Evolutionary conservation across 495 filamentous ascomycete genomes (phyloP).

Genomic region (Podospora australis): DNA sequence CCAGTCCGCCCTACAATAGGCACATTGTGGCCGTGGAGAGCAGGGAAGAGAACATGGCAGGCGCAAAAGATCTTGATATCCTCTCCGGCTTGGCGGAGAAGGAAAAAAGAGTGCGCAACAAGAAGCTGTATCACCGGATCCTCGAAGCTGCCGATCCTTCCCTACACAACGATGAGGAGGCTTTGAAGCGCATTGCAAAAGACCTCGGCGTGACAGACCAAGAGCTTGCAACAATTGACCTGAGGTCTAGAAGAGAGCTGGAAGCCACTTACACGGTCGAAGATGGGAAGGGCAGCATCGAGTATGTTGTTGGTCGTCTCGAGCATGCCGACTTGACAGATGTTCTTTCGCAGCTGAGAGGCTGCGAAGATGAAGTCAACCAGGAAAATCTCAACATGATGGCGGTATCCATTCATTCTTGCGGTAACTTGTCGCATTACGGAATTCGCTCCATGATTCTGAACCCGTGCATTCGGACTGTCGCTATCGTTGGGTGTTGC

Average conservation of each 20-base stretch:
- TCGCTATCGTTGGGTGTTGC: constrained; percentile 95
- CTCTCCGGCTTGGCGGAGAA: constrained; percentile 62
- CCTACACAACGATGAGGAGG: constrained; percentile 32
- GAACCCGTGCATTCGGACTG: constrained; percentile 75
- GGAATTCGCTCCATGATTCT: constrained; percentile 77
- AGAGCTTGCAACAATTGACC: constrained; percentile 34
- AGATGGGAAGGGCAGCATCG: constrained; percentile 59
- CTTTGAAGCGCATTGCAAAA: constrained; percentile 32
- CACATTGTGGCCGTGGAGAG: constrained; percentile 89
- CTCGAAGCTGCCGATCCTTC: constrained; percentile 33
- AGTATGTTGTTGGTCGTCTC: constrained; percentile 56
- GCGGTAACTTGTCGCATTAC: constrained; percentile 94
- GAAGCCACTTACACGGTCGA: constrained; percentile 39
- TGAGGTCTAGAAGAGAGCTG: constrained; percentile 40
- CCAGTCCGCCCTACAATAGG: constrained; percentile 75
- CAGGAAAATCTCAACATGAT: constrained; percentile 53
- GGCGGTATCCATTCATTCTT: constrained; percentile 93
- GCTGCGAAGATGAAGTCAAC: constrained; percentile 22
- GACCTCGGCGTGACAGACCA: constrained; percentile 27
- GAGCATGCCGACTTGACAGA: constrained; percentile 54
- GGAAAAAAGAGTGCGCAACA: constrained; percentile 64
- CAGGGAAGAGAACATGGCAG: constrained; percentile 73
- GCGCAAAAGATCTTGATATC: constrained; percentile 76
- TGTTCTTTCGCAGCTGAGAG: constrained; percentile 41
- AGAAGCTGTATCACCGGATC: constrained; percentile 59